These are phyloP conservation scores for Xylaria sp. DNA, from an alignment of 2,329 filamentous ascomycete genomes.

Conservation along the genomic window DNA sequence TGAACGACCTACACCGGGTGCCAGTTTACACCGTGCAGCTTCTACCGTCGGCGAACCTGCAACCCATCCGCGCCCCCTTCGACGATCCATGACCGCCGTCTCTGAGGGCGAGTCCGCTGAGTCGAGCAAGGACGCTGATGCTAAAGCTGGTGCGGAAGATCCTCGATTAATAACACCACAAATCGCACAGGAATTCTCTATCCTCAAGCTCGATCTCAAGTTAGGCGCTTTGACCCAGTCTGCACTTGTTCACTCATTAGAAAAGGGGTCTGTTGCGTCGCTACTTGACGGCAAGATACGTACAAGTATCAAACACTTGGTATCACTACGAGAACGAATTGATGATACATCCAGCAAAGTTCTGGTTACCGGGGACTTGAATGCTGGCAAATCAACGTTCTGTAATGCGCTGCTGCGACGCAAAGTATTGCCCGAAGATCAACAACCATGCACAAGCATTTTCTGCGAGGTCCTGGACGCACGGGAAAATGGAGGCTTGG, in stretches of 20 bases:
- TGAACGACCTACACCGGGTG: constrained; percentile 59
- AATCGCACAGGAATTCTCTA: constrained; percentile 93
- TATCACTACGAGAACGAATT: constrained; percentile 86
- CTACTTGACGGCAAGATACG: constrained; percentile 92
- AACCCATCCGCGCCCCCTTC: constrained; percentile 56
- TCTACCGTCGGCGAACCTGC: constrained; percentile 60
- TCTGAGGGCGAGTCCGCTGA: constrained; percentile 67
- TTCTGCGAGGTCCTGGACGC: constrained; percentile 97
- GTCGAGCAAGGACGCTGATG: constrained; percentile 74
- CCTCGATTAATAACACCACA: constrained; percentile 88
- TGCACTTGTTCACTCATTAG: constrained; percentile 91
- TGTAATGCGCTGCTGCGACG: constrained; percentile 94
- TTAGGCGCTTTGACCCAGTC: constrained; percentile 84
- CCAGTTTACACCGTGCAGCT: constrained; percentile 67
- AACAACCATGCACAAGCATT: constrained; percentile 97
- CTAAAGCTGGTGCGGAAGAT: constrained; percentile 62
- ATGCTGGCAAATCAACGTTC: constrained; percentile 97
- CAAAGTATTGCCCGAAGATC: constrained; percentile 93
- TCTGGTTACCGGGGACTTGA: constrained; percentile 91
- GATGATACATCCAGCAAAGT: constrained; percentile 98
- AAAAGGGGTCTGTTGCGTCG: constrained; percentile 88
- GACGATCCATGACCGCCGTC: constrained; percentile 75
- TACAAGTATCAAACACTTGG: constrained; percentile 89
- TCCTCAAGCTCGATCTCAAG: constrained; percentile 93
- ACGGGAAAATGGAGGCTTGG: constrained; percentile 85